Conservation (phyloP, 176 grass and related monocot species). For the Carex scoparia region DNA sequence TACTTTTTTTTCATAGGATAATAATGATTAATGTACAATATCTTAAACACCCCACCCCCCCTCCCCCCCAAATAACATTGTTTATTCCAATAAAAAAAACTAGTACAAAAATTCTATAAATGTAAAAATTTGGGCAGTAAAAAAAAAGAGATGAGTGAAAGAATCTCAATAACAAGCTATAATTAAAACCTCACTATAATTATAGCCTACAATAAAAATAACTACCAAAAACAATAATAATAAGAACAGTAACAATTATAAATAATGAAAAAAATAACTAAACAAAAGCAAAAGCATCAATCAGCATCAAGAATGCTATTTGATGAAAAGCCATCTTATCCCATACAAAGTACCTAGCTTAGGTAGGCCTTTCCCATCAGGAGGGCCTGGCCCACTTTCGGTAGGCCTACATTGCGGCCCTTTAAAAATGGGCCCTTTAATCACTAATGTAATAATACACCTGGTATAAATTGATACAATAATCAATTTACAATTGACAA, state of each 20-base stretch:
- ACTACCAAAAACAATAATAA: not conserved
- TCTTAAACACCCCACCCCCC: not conserved
- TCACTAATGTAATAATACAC: not conserved
- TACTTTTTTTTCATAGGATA: not conserved
- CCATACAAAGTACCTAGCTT: not conserved
- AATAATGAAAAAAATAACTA: not conserved
- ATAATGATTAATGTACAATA: not conserved
- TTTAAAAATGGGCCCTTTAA: not conserved
- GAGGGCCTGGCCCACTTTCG: not conserved
- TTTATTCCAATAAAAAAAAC: not conserved
- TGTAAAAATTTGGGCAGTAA: too few relatives aligned
- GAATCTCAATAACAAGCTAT: too few relatives aligned
- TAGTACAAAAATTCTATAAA: not conserved
- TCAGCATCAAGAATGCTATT: constrained; percentile 2
- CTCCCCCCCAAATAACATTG: not conserved
- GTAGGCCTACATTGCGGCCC: constrained; percentile 1
- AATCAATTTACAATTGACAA: not conserved
- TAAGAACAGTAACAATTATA: not conserved
- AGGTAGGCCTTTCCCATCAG: constrained; percentile 16
- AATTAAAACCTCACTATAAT: too few relatives aligned
- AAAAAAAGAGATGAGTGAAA: too few relatives aligned
- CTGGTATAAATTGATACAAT: not conserved
- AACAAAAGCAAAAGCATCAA: constrained; percentile 16
- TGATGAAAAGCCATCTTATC: not conserved
- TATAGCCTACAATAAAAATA: too few relatives aligned